A percentile compares a stretch with the other conserved stretches of the same genome.
Evolutionary conservation across 352 stramenopile species (phyloP).

Genomic region (Phytophthora parvispora): DNA sequence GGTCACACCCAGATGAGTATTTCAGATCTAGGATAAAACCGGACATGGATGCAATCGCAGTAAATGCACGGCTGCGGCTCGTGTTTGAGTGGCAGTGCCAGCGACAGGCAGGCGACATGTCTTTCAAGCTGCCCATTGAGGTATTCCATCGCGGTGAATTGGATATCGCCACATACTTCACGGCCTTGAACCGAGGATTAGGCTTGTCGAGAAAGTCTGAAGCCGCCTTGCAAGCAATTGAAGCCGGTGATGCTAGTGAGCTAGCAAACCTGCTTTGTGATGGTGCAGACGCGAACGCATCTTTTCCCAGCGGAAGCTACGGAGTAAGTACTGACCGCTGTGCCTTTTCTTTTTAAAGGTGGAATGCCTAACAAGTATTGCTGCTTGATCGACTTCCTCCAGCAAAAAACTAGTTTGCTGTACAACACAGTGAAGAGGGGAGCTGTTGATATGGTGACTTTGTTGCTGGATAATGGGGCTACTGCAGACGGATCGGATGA

Average conservation of each 20-base stretch:
- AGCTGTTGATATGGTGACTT: neutral
- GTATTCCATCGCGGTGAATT: neutral
- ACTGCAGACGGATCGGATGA: neutral
- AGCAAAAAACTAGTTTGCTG: neutral
- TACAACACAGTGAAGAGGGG: neutral
- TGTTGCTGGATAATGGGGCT: neutral
- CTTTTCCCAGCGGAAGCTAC: neutral
- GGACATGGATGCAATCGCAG: neutral
- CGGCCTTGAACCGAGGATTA: neutral
- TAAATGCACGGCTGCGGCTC: neutral
- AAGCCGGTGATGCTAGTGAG: neutral
- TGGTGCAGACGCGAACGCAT: neutral
- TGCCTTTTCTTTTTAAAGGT: neutral
- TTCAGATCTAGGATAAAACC: neutral
- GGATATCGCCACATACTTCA: neutral
- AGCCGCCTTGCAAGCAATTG: neutral
- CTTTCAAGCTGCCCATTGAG: neutral
- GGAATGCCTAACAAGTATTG: neutral
- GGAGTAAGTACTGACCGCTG: neutral
- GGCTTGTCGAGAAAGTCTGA: neutral
- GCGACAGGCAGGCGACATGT: neutral
- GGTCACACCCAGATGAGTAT: neutral
- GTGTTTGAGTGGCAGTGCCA: neutral
- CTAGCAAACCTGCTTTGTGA: neutral
- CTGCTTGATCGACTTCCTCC: neutral